phyloP scores from a whole-genome alignment of 2,329 filamentous ascomycete species.

The Xylaria sp. region DNA sequence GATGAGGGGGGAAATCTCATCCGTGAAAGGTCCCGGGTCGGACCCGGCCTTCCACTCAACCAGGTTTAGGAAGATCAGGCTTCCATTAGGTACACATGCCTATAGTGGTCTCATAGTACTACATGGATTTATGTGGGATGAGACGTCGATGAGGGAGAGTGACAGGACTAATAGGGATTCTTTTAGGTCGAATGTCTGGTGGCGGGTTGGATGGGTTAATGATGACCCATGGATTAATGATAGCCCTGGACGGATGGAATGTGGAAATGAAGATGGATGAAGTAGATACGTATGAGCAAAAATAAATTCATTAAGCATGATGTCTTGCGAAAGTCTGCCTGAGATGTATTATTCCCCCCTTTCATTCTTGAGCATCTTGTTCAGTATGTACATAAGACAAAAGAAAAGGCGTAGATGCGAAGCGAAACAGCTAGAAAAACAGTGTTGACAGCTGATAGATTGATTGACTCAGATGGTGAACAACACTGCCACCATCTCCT shows the following conservation, averaged over 20 bases:
- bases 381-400: no score
- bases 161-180: slow-evolving; percentile 27
- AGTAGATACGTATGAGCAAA: slow-evolving; percentile 4
- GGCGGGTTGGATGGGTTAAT: slow-evolving; percentile 1
- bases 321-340: neutral
- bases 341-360: neutral
- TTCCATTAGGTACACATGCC: slow-evolving; percentile 28
- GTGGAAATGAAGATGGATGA: neutral
- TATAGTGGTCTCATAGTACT: slow-evolving; percentile 22
- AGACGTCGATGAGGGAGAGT: neutral
- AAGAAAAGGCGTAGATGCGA: neutral
- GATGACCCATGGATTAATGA: slow-evolving; percentile 10
- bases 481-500: slow-evolving; percentile 20
- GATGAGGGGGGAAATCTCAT: neutral
- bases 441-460: slow-evolving; percentile 20
- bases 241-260: neutral
- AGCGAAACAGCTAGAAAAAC: slow-evolving; percentile 33
- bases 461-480: slow-evolving; percentile 22
- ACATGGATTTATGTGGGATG: neutral
- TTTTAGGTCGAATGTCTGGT: neutral
- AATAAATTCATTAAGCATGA: neutral
- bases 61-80: slow-evolving; percentile 14
- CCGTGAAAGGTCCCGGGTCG: neutral
- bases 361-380: neutral
- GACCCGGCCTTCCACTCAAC: neutral